phyloP scores from a whole-genome alignment of 108 stramenopile species.

The Cyclotella atomus region DNA sequence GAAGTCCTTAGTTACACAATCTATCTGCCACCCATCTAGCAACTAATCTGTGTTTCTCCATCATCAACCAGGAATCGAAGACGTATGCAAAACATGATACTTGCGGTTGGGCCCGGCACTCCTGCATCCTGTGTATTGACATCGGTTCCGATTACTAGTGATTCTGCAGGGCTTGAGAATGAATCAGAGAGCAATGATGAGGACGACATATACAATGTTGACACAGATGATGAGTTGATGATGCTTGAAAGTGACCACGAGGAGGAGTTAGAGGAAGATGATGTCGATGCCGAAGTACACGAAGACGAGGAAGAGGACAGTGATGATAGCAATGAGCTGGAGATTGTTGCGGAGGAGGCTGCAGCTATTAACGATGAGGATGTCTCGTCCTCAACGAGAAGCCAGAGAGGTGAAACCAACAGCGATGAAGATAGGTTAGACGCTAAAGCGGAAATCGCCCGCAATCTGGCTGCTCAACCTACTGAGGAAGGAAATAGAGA shows the following conservation, averaged over 20 bases:
- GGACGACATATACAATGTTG: conserved; percentile 25
- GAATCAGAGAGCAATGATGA: neutral
- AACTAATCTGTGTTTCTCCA: no score
- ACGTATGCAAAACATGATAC: conserved; percentile 79
- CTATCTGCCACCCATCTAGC: no score
- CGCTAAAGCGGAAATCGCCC: conserved; percentile 3
- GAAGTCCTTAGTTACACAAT: no score
- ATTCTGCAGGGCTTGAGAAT: neutral
- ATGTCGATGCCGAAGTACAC: no score
- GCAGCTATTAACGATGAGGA: neutral
- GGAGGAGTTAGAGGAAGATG: no score
- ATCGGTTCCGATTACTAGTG: neutral
- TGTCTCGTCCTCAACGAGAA: neutral
- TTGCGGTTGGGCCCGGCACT: conserved; percentile 76
- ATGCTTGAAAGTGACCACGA: conserved; percentile 35
- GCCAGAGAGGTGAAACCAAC: conserved; percentile 17
- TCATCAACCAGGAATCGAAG: conserved; percentile 60
- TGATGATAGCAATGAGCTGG: neutral
- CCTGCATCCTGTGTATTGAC: conserved; percentile 58
- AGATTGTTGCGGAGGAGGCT: neutral
- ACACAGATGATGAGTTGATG: conserved; percentile 40
- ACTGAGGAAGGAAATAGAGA: conserved; percentile 14
- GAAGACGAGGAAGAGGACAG: conserved; percentile 28
- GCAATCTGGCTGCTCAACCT: neutral
- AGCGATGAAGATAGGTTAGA: conserved; percentile 15